A percentile compares a stretch with the other conserved stretches of the same genome.
These are phyloP conservation scores for Coemansia sp. DNA, from an alignment of 192 early-diverging fungal genomes.

Conservation along the genomic window DNA sequence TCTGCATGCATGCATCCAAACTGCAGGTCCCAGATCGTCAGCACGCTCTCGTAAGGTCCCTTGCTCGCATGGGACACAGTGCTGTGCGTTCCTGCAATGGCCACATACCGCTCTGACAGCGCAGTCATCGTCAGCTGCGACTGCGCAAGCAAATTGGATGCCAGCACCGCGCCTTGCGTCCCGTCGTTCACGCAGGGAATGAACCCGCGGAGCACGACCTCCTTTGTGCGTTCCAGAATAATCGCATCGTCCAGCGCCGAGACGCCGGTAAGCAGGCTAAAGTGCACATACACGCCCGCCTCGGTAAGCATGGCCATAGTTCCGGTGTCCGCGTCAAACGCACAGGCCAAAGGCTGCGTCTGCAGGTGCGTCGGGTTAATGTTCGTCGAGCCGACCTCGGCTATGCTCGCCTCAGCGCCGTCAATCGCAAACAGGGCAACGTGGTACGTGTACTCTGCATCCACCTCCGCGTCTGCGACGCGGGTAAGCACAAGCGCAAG, in stretches of 20 bases:
- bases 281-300: conserved; percentile 34
- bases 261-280: conserved; percentile 27
- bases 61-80: conserved; percentile 40
- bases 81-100: conserved; percentile 52
- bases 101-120: conserved; percentile 47
- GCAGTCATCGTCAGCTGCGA: conserved; percentile 37
- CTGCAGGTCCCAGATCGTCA: conserved; percentile 52
- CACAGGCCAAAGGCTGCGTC: conserved; percentile 38
- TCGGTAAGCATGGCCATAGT: conserved; percentile 34
- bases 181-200: conserved; percentile 24
- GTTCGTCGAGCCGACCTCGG: conserved; percentile 43
- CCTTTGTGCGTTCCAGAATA: conserved; percentile 27
- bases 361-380: conserved; percentile 32
- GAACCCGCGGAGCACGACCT: conserved; percentile 48
- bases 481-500: conserved; percentile 27
- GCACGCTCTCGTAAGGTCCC: conserved; percentile 45
- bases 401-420: conserved; percentile 21
- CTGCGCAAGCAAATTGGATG: conserved; percentile 25
- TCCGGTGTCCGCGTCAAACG: conserved; percentile 49
- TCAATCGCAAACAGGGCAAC: conserved; percentile 32
- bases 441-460: conserved; percentile 13
- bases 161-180: conserved; percentile 2
- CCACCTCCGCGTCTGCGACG: conserved; percentile 14
- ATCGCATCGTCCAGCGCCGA: conserved; percentile 50
- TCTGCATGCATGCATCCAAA: conserved; percentile 51